Conservation (phyloP, 345 rosid species). For the Lumnitzera littorea region DNA sequence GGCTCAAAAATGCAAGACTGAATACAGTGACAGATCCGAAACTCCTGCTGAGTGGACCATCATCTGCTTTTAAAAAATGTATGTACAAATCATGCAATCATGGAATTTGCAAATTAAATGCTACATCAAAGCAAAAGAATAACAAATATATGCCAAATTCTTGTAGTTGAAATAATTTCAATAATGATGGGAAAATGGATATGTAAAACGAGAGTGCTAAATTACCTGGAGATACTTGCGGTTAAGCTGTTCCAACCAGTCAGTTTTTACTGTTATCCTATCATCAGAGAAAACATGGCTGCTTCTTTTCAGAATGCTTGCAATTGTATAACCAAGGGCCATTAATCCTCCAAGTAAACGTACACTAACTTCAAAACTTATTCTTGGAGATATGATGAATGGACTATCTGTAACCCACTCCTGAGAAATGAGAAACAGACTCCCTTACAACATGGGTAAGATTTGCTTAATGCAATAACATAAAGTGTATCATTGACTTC, state of each 20-base stretch:
- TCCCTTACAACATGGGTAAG: not conserved
- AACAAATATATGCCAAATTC: not conserved
- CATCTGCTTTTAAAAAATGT: too few relatives aligned
- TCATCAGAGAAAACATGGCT: constrained; percentile 78
- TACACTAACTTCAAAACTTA: constrained; percentile 93
- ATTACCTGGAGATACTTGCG: constrained; percentile 88
- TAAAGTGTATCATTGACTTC: not conserved
- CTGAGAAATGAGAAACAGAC: constrained; percentile 36
- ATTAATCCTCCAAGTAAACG: constrained; percentile 95
- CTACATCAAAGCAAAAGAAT: too few relatives aligned
- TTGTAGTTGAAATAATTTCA: not conserved
- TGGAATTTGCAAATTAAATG: too few relatives aligned
- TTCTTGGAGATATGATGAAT: constrained; percentile 94
- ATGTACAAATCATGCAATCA: too few relatives aligned
- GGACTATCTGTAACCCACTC: constrained; percentile 99
- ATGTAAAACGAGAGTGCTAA: constrained; percentile 1
- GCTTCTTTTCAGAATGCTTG: constrained; percentile 84
- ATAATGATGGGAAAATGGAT: not conserved
- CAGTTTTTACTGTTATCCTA: constrained; percentile 74
- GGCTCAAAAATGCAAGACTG: too few relatives aligned
- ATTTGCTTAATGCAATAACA: not conserved
- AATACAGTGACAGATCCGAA: too few relatives aligned
- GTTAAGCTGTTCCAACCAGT: constrained; percentile 95
- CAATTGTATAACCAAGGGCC: constrained; percentile 98
- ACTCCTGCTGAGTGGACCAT: too few relatives aligned